Base-by-base conservation (phyloP, 192 early-diverging fungal genomes). In the Backusella parvicylindrica region DNA sequence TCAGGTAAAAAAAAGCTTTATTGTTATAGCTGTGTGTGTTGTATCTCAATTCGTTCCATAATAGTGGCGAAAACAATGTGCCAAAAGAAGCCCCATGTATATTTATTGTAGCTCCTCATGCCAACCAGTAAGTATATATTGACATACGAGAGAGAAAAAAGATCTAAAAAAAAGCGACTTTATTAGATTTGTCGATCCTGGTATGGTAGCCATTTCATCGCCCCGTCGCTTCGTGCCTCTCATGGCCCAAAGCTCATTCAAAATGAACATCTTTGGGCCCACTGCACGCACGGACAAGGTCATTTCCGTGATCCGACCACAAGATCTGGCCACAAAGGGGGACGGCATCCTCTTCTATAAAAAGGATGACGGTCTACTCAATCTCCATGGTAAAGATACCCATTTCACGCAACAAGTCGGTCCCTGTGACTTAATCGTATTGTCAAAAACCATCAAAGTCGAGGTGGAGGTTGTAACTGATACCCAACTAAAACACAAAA, bases 241-340 rank as follows among this genome's bases (percentile, higher is more conserved):
- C 43, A 87, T 87, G 64, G 94, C 96, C 12, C 90, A 92, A 66
- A 92, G 91, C 71, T 93, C 91, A 38, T 95, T 97, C 89, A 90
- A 92, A 40, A 89, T 91, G 76, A 84, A 84, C 73, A 91, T 90
- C 77, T 94, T 99, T 73, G 97, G 96, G 9, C 74, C 89, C 47
- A 91, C 93, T 74, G 95, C 91, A 7, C 82, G 92, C 15, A 77
- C 84, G 12, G 64, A 96, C 65, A 85, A 93, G 71, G 91, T 94
- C 6, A 97, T 99, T 81, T 93, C 96, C 2, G 97, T 99, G 11
- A 89, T 91, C 67, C 86, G 97, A 53, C 92, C 96, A 71, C 96
- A 98, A 81, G 97, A 99, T 80, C 80, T 95, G 41, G 91, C 91
- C 15, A 84, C 84, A 49, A 70, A 71, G 13, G 93, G 93, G 1